Evolutionary conservation across 2,329 filamentous ascomycete genomes (phyloP), one percentile per base, ranked within the genome.

Genomic region (Pseudocercospora eumusae): DNA sequence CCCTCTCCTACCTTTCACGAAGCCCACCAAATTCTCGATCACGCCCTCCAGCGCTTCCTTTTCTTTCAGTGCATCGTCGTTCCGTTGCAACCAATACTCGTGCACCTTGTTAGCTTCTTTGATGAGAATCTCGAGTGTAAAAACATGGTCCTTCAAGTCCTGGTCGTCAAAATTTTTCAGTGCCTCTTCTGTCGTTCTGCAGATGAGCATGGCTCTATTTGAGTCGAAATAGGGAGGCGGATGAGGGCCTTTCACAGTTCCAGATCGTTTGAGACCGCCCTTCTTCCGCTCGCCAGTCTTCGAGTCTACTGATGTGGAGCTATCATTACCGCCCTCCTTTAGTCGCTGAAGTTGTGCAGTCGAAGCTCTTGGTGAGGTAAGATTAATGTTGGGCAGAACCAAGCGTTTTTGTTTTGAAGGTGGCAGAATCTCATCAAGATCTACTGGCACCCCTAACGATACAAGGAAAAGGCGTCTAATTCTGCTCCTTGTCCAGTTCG

Each of bases 361-460:
- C 13, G 75, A 57, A 69, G 74, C 61, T 18, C 70, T 67, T 2
- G 79, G 76, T 4, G 75, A 75, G 0, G 45, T 80, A 42, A 75
- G 64, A 64, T 75, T 70, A 68, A 95, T 88, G 5, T 93, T 96
- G 0, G 95, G 95, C 1, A 99, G 84, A 4, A 99, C 85, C 18
- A 99, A 87, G 75, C 98, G 98, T 83, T 98, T 98, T 76, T 99
- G 95, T 77, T 98, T 98, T 11, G 91, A 96, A 0, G 93, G 93
- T 0, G 95, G 95, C 7, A 99, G 85, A 59, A 99, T 98, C 79
- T 99, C 95, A 76, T 99, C 95, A 0, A 99, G 83, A 71, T 99
- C 95, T 49, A 99, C 92, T 1, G 95, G 95, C 0, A 99, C 95
- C 18, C 95, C 95, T 0, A 99, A 85, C 1, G 93, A 97, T 58